Evolutionary conservation across 2,329 filamentous ascomycete species (phyloP).

Genomic region (Colletotrichum aenigma): DNA sequence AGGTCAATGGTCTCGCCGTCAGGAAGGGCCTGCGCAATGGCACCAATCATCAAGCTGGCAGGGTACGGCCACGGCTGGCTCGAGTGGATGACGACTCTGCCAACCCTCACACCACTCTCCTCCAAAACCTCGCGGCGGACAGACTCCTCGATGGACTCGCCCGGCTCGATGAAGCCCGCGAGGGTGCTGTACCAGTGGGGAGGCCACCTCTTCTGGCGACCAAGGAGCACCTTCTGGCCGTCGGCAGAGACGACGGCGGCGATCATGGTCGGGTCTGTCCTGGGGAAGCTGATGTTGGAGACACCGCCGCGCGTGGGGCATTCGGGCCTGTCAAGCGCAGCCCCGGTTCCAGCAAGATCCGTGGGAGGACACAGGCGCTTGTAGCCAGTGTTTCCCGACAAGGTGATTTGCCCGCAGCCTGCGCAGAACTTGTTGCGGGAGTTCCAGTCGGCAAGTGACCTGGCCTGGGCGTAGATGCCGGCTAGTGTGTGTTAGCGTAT

Average conservation of each 20-base stretch:
- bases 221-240: slow-evolving; percentile 78
- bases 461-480: slow-evolving; percentile 87
- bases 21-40: slow-evolving; percentile 83
- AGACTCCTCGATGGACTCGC: slow-evolving; percentile 84
- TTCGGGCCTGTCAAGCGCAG: slow-evolving; percentile 60
- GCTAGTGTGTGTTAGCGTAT: slow-evolving; percentile 53
- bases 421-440: slow-evolving; percentile 89
- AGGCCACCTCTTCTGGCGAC: slow-evolving; percentile 84
- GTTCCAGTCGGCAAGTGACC: slow-evolving; percentile 94
- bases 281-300: slow-evolving; percentile 90
- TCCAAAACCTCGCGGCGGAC: slow-evolving; percentile 87
- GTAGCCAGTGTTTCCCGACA: slow-evolving; percentile 79
- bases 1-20: slow-evolving; percentile 80
- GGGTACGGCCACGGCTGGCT: slow-evolving; percentile 91
- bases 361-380: slow-evolving; percentile 80
- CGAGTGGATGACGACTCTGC: slow-evolving; percentile 80
- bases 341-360: slow-evolving; percentile 57
- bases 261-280: slow-evolving; percentile 94
- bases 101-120: slow-evolving; percentile 78
- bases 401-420: slow-evolving; percentile 81
- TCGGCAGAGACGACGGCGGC: slow-evolving; percentile 88
- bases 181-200: slow-evolving; percentile 87
- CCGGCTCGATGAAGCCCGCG: slow-evolving; percentile 84
- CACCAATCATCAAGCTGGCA: slow-evolving; percentile 83
- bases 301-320: slow-evolving; percentile 85